These are phyloP conservation scores for Erysiphe pisi DNA, from an alignment of 2,329 filamentous ascomycete species.

Conservation along the genomic window DNA sequence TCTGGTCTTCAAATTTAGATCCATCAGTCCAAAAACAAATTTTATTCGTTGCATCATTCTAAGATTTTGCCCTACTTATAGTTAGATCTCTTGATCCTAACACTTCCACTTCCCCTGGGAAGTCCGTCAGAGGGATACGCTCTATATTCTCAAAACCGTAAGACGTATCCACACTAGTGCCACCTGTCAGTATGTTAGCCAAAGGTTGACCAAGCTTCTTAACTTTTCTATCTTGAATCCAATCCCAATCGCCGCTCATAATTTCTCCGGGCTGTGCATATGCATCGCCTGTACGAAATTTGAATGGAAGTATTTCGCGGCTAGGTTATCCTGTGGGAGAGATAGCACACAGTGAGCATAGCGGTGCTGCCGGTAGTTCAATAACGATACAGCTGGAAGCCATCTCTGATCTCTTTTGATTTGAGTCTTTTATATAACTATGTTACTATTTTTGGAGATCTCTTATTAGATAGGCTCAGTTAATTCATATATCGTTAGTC, in stretches of 20 bases:
- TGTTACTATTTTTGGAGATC: no score
- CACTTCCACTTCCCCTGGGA: background rate
- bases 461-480: no score
- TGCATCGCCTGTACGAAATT: background rate
- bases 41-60: background rate
- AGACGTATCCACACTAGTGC: background rate
- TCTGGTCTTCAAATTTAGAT: background rate
- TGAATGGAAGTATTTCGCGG: background rate
- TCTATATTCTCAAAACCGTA: background rate
- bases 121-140: background rate
- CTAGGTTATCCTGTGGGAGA: background rate
- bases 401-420: no score
- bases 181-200: background rate
- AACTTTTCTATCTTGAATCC: background rate
- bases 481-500: no score
- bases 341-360: no score
- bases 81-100: background rate
- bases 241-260: background rate
- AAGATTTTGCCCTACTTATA: background rate
- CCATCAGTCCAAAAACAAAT: background rate
- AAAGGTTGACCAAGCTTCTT: background rate
- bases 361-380: no score
- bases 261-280: background rate
- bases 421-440: no score
- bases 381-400: no score